phyloP scores from a whole-genome alignment of 352 stramenopile genomes.

The Phytopythium mirpurense region DNA sequence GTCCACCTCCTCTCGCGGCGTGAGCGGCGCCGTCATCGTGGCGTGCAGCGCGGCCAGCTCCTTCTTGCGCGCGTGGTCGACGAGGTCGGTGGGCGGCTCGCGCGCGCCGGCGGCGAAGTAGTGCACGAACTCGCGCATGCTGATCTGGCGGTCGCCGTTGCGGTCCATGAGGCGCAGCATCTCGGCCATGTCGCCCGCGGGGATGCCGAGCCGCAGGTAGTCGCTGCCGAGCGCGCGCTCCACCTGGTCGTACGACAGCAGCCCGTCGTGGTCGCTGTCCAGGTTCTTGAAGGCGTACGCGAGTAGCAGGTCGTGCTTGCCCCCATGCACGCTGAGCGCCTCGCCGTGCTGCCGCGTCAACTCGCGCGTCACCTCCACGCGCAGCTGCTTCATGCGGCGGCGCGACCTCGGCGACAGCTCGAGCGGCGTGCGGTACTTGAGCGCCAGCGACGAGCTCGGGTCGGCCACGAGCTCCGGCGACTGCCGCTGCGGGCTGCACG shows the following conservation, averaged over 20 bases:
- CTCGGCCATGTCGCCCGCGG: conserved; percentile 48
- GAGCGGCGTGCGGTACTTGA: conserved; percentile 67
- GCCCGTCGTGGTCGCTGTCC: conserved; percentile 66
- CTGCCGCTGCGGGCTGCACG: conserved; percentile 29
- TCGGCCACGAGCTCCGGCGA: conserved; percentile 18
- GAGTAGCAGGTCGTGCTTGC: conserved; percentile 61
- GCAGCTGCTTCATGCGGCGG: conserved; percentile 61
- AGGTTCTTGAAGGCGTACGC: conserved; percentile 79
- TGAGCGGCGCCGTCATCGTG: conserved; percentile 42
- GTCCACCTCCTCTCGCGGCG: conserved; percentile 45
- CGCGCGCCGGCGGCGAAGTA: conserved; percentile 68
- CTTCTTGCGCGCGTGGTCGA: conserved; percentile 60
- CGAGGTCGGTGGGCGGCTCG: conserved; percentile 51
- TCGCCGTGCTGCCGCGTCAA: conserved; percentile 47
- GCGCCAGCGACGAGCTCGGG: conserved; percentile 43
- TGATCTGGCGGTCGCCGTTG: conserved; percentile 67
- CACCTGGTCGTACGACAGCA: conserved; percentile 66
- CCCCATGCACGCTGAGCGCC: conserved; percentile 50
- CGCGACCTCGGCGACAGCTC: conserved; percentile 54
- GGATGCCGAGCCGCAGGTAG: conserved; percentile 55
- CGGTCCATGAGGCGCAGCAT: conserved; percentile 73
- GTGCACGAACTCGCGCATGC: conserved; percentile 76
- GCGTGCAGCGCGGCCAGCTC: conserved; percentile 47
- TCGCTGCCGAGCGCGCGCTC: conserved; percentile 54
- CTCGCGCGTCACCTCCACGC: conserved; percentile 51